Evolutionary conservation across 441 rosid species (phyloP), one percentile per base, ranked within the genome.

Genomic region (Arabidopsis hybrid): DNA sequence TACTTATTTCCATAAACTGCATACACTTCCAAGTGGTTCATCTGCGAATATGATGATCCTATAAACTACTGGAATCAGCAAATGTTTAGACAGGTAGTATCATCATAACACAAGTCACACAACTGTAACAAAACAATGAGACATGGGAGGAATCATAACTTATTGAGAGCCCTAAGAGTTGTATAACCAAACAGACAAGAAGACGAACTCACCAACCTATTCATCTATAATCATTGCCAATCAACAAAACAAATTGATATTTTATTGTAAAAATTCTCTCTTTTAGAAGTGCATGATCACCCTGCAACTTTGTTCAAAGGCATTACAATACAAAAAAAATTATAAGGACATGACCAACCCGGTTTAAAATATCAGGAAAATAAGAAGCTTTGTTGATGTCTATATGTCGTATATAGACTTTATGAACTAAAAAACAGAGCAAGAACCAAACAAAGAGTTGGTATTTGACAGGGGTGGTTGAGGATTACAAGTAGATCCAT

Each of bases 371-470:
- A 61, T n/a, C 40, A 69, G 8, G 36, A 55, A 60, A 60, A 29
- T 40, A n/a, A 60, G 14, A 21, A 21, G 26, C 32, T 50, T 67
- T 45, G 29, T 51, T 74, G 14, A 53, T 53, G 58, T 36, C 31
- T 45, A 53, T 55, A 9, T 43, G 75, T 64, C 47, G 55, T 47
- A 34, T 77, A 38, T 31, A 70, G 12, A 40, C 47, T 16, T 65
- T 64, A 45, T 63, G 14, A 64, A 58, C 80, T 57, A 76, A 51
- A 77, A 52, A 77, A 52, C 77, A 77, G 65, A 66, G 73, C 51
- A 71, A 52, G 73, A 52, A 52, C 69, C 59, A 72, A 66, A 77
- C 80, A 77, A 72, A 52, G 60, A 65, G 69, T 77, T 77, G 69
- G 73, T 76, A 70, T 76, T 63, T 70, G 67, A 57, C 73, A 59